These are phyloP conservation scores for Trametes hirsuta DNA, from an alignment of 1,284 basidiomycete species.

Conservation along the genomic window DNA sequence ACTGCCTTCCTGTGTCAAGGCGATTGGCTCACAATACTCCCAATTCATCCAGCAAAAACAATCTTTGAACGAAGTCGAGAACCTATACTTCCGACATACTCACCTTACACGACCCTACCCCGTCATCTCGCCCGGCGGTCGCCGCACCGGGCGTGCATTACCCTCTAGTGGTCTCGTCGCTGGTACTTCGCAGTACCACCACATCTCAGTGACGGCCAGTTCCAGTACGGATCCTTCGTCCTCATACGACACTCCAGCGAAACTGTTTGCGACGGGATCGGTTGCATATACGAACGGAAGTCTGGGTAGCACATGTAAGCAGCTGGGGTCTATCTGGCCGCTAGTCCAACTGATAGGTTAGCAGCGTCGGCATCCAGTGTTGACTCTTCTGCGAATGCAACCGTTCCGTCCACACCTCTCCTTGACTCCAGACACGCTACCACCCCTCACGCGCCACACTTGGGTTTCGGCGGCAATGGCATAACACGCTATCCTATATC, in stretches of 20 bases:
- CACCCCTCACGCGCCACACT: conserved; percentile 19
- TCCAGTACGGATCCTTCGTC: not conserved
- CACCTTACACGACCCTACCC: conserved; percentile 39
- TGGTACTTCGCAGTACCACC: not conserved
- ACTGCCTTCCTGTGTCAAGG: not conserved
- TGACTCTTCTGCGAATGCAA: conserved; percentile 5
- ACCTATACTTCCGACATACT: conserved; percentile 75
- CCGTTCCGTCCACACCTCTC: conserved; percentile 16
- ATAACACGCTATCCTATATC: conserved; percentile 21
- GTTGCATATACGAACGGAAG: not conserved
- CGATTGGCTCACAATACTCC: conserved; percentile 13
- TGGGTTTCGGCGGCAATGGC: conserved; percentile 4
- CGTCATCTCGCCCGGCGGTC: conserved; percentile 23
- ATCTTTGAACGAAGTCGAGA: conserved; percentile 76
- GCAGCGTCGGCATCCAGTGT: conserved; percentile 12
- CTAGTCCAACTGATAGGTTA: not conserved
- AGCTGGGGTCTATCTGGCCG: not conserved
- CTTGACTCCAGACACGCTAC: not conserved
- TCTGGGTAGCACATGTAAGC: conserved; percentile 9
- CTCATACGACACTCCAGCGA: not conserved
- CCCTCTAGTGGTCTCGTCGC: conserved; percentile 1
- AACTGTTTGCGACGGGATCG: not conserved
- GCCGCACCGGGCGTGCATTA: conserved; percentile 15
- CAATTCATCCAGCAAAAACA: conserved; percentile 60
- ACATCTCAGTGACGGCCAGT: not conserved